Evolutionary conservation across 1,284 basidiomycete species (phyloP).

Genomic region (Pyrrhoderma lamaoense): DNA sequence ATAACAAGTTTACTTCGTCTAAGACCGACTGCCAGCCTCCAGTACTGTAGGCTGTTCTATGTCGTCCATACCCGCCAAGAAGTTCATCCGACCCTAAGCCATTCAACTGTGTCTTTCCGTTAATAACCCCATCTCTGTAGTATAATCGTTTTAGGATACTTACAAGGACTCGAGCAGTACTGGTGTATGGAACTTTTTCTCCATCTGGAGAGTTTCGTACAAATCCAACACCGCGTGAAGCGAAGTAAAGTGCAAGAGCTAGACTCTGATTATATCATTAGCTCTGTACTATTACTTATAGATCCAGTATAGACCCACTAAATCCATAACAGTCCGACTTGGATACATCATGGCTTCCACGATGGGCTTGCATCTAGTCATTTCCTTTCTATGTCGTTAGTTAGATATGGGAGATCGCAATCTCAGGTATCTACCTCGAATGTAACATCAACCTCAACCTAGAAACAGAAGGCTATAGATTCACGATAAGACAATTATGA

Average conservation of each 20-base stretch:
- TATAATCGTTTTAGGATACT: not conserved
- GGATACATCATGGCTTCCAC: constrained; percentile 80
- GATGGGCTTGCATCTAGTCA: constrained; percentile 42
- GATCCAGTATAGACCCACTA: constrained; percentile 43
- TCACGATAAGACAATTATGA: not conserved
- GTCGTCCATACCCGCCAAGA: constrained; percentile 89
- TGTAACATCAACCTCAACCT: constrained; percentile 82
- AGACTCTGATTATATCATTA: constrained; percentile 57
- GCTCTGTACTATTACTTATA: constrained; percentile 1
- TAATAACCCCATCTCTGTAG: not conserved
- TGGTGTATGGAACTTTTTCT: constrained; percentile 49
- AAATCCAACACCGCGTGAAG: constrained; percentile 69
- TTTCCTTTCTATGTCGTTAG: constrained; percentile 44
- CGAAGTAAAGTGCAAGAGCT: constrained; percentile 89
- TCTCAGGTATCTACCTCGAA: constrained; percentile 51
- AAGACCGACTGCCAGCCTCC: constrained; percentile 70
- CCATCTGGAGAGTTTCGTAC: constrained; percentile 34
- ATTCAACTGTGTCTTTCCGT: constrained; percentile 41
- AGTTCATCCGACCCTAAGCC: constrained; percentile 96
- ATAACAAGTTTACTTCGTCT: constrained; percentile 63
- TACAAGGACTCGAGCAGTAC: constrained; percentile 70
- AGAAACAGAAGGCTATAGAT: not conserved
- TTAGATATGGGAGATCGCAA: not conserved
- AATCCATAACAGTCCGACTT: constrained; percentile 82
- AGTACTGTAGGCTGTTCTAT: constrained; percentile 67